Percentiles rank a stretch among this genome's conserved stretches.
phyloP scores from a whole-genome alignment of 108 stramenopile species.

The Fragilariopsis cylindrus region DNA sequence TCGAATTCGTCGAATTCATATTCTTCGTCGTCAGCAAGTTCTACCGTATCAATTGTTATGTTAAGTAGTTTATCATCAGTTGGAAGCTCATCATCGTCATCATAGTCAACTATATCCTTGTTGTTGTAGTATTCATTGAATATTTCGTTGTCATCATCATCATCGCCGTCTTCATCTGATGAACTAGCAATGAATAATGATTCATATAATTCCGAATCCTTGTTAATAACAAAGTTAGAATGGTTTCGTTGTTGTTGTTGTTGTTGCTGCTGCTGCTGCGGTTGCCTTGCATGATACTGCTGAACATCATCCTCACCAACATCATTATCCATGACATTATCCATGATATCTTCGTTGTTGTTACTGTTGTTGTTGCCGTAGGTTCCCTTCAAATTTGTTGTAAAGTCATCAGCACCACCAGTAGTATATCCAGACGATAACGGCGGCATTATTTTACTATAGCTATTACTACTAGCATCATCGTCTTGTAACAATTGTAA shows the following conservation, averaged over 20 bases:
- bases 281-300: too few species aligned
- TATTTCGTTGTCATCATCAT: neutral
- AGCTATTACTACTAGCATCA: too few species aligned
- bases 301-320: neutral
- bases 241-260: neutral
- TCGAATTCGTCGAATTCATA: too few species aligned
- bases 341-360: neutral
- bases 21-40: too few species aligned
- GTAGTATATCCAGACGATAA: too few species aligned
- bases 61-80: too few species aligned
- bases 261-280: neutral
- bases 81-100: too few species aligned
- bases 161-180: conserved; percentile 5
- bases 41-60: too few species aligned
- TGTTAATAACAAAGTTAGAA: neutral
- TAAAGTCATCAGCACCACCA: neutral
- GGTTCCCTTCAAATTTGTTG: neutral
- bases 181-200: conserved; percentile 5
- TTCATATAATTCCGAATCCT: neutral
- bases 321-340: neutral
- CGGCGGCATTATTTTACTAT: too few species aligned
- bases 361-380: neutral
- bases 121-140: neutral
- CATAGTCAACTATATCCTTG: too few species aligned
- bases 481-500: too few species aligned